Base-by-base conservation (phyloP, 805 yeast species). In the Zygosaccharomyces gambellarensis region DNA sequence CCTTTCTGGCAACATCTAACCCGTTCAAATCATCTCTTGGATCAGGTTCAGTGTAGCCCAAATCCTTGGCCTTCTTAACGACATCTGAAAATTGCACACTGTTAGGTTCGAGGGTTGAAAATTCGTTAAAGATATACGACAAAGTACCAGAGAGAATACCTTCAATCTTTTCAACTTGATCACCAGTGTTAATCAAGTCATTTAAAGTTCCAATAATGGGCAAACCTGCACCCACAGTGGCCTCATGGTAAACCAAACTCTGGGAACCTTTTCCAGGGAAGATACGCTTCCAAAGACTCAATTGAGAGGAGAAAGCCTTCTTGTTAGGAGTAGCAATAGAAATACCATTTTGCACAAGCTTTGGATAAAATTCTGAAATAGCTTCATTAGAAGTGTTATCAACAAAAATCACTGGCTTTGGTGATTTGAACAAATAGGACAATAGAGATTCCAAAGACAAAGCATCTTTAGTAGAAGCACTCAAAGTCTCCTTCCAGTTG, bases 21-120 rank as follows among this genome's bases (percentile, higher is more conserved):
- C 99, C 99, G 70, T 92, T 94, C 70, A 94, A 80, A 68, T 94
- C 99, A 69, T 94, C 99, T 73, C 99, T 85, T 70, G 99, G 99
- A 70, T 94, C 99, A 44, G 99, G 99, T 73, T 94, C 99, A 38
- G 97, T 92, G 79, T 89, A 94, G 45, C 99, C 99, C 57, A 89
- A 76, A 46, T 82, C 71, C 72, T 92, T 92, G 46, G 99, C 99
- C 43, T 82, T 82, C 55, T 79, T 76, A 50, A 94, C 98, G 45
- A 94, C 83, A 48, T 90, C 96, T 23, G 97, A 89, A 69, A 90
- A 94, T 66, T 85, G 87, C 52, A 81, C 78, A 45, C 78, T 75
- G 43, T 78, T 73, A 41, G 83, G 73, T 52, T 74, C 75, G 47
- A 82, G 71, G 42, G 95, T 80, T 38, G 97, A 88, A 70, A 83